phyloP scores from a whole-genome alignment of 2,329 filamentous ascomycete genomes.

The Fusarium cyanostomum region DNA sequence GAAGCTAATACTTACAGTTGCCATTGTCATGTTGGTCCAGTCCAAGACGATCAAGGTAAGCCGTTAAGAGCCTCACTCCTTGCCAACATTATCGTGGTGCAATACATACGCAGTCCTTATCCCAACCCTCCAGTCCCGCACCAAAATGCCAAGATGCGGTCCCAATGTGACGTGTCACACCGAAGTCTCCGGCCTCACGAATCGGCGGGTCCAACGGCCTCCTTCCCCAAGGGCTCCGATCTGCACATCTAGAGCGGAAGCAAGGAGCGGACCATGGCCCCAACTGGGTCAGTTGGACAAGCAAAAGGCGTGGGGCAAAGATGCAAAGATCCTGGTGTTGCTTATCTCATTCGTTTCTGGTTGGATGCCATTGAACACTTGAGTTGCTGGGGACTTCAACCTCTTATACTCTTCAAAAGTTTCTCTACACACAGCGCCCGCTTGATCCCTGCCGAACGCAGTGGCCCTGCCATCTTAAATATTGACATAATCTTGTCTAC shows the following conservation, averaged over 20 bases:
- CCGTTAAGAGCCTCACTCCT: too few relatives aligned
- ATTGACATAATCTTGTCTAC: too few relatives aligned
- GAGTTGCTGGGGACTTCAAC: neutral
- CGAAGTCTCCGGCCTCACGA: slow-evolving; percentile 3
- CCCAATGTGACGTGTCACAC: slow-evolving; percentile 7
- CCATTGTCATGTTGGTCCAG: too few relatives aligned
- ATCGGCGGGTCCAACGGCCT: slow-evolving; percentile 1
- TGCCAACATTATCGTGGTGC: too few relatives aligned
- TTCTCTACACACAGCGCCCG: neutral
- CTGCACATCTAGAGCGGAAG: slow-evolving; percentile 18
- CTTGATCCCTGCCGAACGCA: too few relatives aligned
- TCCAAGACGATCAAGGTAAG: too few relatives aligned
- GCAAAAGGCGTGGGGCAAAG: neutral
- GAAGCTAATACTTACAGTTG: too few relatives aligned
- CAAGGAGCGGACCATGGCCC: slow-evolving; percentile 9
- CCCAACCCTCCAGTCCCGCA: neutral
- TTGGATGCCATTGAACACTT: neutral
- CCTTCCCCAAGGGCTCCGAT: slow-evolving; percentile 4
- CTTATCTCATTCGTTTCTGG: slow-evolving; percentile 20
- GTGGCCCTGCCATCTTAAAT: too few relatives aligned
- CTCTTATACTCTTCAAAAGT: neutral
- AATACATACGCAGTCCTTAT: too few relatives aligned
- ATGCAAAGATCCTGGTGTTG: neutral
- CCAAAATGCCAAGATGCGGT: neutral
- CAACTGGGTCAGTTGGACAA: neutral